Evolutionary conservation across 176 grass and related monocot species (phyloP).

Genomic region (Oryza glaberrima): DNA sequence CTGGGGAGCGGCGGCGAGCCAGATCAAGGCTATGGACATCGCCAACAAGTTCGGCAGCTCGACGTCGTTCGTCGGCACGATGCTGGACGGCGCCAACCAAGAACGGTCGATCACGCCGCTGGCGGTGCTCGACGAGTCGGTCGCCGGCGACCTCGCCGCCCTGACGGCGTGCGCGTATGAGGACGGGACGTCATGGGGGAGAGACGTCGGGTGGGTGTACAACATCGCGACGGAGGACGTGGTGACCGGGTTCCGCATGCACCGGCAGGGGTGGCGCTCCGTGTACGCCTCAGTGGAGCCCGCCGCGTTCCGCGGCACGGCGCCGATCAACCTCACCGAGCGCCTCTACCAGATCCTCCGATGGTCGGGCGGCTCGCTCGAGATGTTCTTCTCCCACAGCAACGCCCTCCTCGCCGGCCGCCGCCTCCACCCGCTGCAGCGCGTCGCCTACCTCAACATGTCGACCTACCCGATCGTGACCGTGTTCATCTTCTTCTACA

Average conservation of each 20-base stretch:
- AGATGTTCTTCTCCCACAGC: conserved; percentile 65
- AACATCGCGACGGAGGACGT: conserved; percentile 61
- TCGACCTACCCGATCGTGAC: conserved; percentile 52
- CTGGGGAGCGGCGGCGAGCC: background rate
- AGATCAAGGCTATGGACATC: conserved; percentile 3
- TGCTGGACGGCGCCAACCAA: background rate
- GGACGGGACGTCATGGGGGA: conserved; percentile 42
- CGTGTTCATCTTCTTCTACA: conserved; percentile 53
- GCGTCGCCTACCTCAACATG: conserved; percentile 54
- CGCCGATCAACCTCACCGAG: conserved; percentile 60
- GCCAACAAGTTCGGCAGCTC: conserved; percentile 28
- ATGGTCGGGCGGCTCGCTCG: conserved; percentile 43
- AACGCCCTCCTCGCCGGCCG: conserved; percentile 39
- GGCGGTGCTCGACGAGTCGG: background rate
- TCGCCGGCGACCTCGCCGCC: background rate
- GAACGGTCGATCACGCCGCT: conserved; percentile 28
- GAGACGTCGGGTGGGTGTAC: conserved; percentile 52
- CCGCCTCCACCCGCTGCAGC: conserved; percentile 40
- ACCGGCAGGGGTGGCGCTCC: conserved; percentile 57
- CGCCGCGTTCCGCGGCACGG: conserved; percentile 48
- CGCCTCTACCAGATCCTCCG: conserved; percentile 51
- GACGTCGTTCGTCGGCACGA: conserved; percentile 6
- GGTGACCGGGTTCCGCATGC: conserved; percentile 55
- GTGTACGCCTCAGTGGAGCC: conserved; percentile 42
- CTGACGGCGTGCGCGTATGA: conserved; percentile 48